Conservation (phyloP, 306 rosid species). For the Fragaria ananassa region DNA sequence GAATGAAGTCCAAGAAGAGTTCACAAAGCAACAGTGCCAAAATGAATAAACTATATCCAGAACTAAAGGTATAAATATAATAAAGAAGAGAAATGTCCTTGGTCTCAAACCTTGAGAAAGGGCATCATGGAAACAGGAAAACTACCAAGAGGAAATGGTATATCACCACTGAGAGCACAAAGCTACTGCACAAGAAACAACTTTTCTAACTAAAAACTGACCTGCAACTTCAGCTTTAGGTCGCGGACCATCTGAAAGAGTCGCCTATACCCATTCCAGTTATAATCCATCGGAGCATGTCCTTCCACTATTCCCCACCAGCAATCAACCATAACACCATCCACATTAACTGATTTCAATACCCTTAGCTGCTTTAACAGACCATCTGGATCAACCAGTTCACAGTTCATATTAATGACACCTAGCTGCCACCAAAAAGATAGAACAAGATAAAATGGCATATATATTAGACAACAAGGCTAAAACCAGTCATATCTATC, state of each 20-base stretch:
- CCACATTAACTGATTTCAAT: constrained; percentile 75
- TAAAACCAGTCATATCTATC: background rate
- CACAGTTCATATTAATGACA: constrained; percentile 87
- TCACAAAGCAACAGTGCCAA: background rate
- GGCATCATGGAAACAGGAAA: background rate
- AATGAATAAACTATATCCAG: background rate
- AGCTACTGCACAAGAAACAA: background rate
- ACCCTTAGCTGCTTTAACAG: constrained; percentile 78
- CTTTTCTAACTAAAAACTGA: constrained; percentile 22
- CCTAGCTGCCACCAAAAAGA: constrained; percentile 66
- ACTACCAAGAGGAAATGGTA: background rate
- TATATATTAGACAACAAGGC: background rate
- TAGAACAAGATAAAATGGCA: constrained; percentile 15
- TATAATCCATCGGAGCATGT: constrained; percentile 89
- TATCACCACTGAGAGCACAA: background rate
- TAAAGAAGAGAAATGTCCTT: background rate
- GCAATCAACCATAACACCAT: constrained; percentile 89
- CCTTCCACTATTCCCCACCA: constrained; percentile 99
- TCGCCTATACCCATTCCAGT: constrained; percentile 92
- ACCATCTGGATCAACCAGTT: constrained; percentile 88
- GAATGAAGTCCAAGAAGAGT: constrained; percentile 28
- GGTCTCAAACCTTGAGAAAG: background rate
- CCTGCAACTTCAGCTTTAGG: constrained; percentile 87
- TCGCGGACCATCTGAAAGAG: constrained; percentile 91
- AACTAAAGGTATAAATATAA: background rate